Evolutionary conservation across 2,329 filamentous ascomycete genomes (phyloP), one percentile per base, ranked within the genome.

Genomic region (Aspergillus sp.): DNA sequence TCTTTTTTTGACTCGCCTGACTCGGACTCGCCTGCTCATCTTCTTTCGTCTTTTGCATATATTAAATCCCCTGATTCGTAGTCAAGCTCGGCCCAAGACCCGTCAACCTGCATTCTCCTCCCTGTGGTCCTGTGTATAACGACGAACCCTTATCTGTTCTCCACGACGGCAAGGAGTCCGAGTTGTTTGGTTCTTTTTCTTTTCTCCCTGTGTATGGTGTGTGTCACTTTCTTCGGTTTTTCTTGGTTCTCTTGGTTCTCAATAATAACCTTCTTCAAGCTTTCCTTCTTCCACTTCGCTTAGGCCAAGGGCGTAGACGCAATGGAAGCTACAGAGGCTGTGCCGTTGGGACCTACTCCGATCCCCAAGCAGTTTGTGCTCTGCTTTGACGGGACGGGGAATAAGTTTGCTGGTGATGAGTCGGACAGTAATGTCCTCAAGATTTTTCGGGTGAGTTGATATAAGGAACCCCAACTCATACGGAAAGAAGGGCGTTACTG

Each of bases 361-460:
- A 47, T 52, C 17, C 63, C 59, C 12, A 67, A 68, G 57, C 67
- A 65, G 39, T 69, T 72, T 43, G 67, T 72, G 41, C 60, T 71
- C 19, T 72, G 67, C 50, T 72, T 72, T 47, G 64, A 74, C 58
- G 71, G 71, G 27, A 74, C 71, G 0, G 70, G 70, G 4, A 73
- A 71, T 48, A 72, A 68, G 45, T 74, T 70, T 48, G 60, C 60
- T 12, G 70, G 71, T 15, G 71, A 70, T 47, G 64, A 69, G 44
- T 67, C 67, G 3, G 71, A 74, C 53, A 74, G 70, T 57, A 74
- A 74, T 60, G 72, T 74, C 27, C 60, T 74, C 43, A 74, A 71
- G 53, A 70, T 74, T 25, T 73, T 70, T 60, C 68, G 68, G 33
- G 69, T 70, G 61, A 59, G 63, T 58, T 12, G 19, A 39, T 35